A percentile compares a stretch with the other conserved stretches of the same genome.
phyloP scores from a whole-genome alignment of 2,329 filamentous ascomycete species.

The Apiospora kogelbergensis region DNA sequence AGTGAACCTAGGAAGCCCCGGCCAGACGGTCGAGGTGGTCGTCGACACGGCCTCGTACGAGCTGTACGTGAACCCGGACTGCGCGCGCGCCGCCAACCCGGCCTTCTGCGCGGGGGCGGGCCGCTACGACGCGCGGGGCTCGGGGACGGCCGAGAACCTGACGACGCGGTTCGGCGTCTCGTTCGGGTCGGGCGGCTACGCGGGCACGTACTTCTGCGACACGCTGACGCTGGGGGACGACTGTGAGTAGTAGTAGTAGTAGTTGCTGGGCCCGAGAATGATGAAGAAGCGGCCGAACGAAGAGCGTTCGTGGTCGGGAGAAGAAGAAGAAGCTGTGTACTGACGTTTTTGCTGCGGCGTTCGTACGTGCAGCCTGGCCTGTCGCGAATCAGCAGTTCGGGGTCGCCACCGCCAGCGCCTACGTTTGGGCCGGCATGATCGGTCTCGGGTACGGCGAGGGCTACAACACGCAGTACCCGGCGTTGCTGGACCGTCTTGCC shows the following conservation, averaged over 20 bases:
- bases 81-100: constrained; percentile 45
- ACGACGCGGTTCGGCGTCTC: constrained; percentile 21
- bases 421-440: constrained; percentile 37
- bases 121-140: constrained; percentile 41
- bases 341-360: too few relatives aligned
- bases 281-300: too few relatives aligned
- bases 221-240: constrained; percentile 12
- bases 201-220: constrained; percentile 12
- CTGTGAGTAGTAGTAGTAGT: not conserved
- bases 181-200: constrained; percentile 11
- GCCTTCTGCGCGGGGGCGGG: constrained; percentile 43
- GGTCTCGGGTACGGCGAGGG: constrained; percentile 36
- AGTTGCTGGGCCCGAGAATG: too few relatives aligned
- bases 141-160: constrained; percentile 37
- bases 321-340: too few relatives aligned
- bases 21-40: constrained; percentile 53
- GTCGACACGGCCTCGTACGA: constrained; percentile 61
- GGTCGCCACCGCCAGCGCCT: constrained; percentile 35
- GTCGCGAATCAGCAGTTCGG: constrained; percentile 34
- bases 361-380: constrained; percentile 29
- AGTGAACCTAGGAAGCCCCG: constrained; percentile 54
- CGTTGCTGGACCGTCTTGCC: constrained; percentile 34
- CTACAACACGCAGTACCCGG: constrained; percentile 36
- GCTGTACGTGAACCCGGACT: constrained; percentile 63
- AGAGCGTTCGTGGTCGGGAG: too few relatives aligned